A percentile compares a stretch with the other conserved stretches of the same genome.
phyloP scores from a whole-genome alignment of 352 stramenopile genomes.

The Aphanomyces cochlioides region DNA sequence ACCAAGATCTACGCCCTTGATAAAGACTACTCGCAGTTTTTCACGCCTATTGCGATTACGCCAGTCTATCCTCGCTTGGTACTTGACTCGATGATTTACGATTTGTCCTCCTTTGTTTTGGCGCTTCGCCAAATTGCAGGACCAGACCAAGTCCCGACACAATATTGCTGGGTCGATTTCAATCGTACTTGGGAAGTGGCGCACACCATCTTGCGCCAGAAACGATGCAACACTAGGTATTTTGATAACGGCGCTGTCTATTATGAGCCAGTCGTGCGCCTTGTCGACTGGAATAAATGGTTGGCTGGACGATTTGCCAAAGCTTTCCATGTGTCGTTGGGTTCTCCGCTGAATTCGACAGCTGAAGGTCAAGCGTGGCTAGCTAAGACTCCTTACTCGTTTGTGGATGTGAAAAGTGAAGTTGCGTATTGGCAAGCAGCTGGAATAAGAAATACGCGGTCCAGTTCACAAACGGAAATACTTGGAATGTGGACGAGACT shows the following conservation, averaged over 20 bases:
- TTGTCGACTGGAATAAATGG: neutral
- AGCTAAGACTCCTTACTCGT: neutral
- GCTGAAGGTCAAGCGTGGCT: conserved; percentile 1
- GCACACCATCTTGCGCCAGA: conserved; percentile 8
- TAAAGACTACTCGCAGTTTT: conserved; percentile 12
- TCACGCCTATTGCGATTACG: neutral
- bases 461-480: conserved; percentile 6
- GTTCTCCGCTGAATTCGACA: no score
- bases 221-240: neutral
- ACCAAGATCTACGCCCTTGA: neutral
- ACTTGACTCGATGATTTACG: neutral
- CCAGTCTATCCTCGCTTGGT: neutral
- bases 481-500: neutral
- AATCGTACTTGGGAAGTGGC: conserved; percentile 19
- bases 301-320: neutral
- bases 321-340: neutral
- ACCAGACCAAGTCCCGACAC: neutral
- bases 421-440: neutral
- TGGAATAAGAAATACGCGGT: neutral
- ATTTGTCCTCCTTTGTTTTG: neutral
- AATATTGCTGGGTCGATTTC: neutral
- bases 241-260: neutral
- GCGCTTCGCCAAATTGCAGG: neutral
- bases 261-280: neutral
- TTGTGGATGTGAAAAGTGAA: neutral